phyloP scores from a whole-genome alignment of 345 rosid genomes.

The Combretum micranthum region DNA sequence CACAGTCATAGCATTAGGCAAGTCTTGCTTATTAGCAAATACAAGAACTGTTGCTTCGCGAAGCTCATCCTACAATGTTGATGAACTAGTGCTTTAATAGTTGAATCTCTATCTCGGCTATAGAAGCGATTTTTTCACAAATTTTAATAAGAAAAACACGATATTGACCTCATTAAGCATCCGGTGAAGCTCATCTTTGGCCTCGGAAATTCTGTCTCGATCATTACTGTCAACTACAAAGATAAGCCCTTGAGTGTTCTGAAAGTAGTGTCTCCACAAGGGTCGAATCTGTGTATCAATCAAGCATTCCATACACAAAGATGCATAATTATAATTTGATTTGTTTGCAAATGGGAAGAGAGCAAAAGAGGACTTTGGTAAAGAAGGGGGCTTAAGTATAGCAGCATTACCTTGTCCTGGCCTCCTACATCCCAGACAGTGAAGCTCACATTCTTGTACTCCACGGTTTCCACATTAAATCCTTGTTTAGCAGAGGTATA shows the following conservation, averaged over 20 bases:
- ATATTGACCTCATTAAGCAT: conserved; percentile 48
- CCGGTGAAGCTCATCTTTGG: conserved; percentile 54
- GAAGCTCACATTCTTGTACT: conserved; percentile 68
- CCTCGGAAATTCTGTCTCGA: conserved; percentile 47
- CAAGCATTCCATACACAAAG: not conserved
- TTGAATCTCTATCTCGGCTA: not conserved
- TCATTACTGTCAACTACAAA: conserved; percentile 69
- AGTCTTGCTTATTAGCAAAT: conserved; percentile 70
- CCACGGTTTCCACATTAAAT: conserved; percentile 60
- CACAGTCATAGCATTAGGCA: conserved; percentile 53
- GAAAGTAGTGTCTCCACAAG: conserved; percentile 59
- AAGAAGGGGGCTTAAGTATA: not conserved
- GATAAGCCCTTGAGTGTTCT: conserved; percentile 58
- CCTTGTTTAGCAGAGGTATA: conserved; percentile 20
- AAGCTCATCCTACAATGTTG: conserved; percentile 34
- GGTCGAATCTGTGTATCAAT: conserved; percentile 41
- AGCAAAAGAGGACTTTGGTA: not conserved
- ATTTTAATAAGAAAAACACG: no score
- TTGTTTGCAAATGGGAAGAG: not conserved
- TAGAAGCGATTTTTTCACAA: no score
- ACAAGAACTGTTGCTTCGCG: conserved; percentile 46
- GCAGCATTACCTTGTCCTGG: conserved; percentile 45
- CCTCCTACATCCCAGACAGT: conserved; percentile 71
- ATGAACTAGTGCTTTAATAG: no score
- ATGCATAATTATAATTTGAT: not conserved